Evolutionary conservation across 2,329 filamentous ascomycete species (phyloP).

Genomic region (Celoporthe dispersa): DNA sequence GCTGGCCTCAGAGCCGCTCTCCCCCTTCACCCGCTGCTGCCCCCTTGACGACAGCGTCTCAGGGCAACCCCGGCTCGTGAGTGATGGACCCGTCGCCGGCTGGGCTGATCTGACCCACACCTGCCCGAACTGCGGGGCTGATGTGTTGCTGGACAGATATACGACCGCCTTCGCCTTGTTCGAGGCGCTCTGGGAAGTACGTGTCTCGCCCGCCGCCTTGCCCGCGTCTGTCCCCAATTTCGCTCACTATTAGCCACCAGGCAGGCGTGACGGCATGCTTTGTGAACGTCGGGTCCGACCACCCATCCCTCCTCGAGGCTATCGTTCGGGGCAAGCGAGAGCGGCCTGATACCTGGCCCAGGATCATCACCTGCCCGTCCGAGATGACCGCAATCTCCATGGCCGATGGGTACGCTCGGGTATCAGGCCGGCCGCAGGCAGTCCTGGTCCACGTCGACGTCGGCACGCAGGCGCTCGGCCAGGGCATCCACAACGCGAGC

Average conservation of each 20-base stretch:
- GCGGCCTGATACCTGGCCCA: conserved; percentile 63
- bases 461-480: conserved; percentile 75
- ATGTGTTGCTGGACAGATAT: not conserved
- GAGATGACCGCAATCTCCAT: conserved; percentile 78
- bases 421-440: conserved; percentile 69
- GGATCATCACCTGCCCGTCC: conserved; percentile 65
- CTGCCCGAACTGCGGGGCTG: not conserved
- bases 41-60: not conserved
- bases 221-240: not conserved
- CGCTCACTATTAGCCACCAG: conserved; percentile 32
- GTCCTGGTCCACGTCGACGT: conserved; percentile 78
- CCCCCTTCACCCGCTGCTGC: not conserved
- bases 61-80: not conserved
- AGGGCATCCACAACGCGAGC: conserved; percentile 74
- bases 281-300: conserved; percentile 65
- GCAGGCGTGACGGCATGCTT: conserved; percentile 58
- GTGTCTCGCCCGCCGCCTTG: not conserved
- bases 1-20: not conserved
- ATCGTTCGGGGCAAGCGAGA: conserved; percentile 74
- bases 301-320: conserved; percentile 73
- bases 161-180: conserved; percentile 3
- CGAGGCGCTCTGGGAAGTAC: conserved; percentile 16
- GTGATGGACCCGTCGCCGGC: not conserved
- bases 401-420: conserved; percentile 74
- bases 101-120: not conserved